A percentile compares a stretch with the other conserved stretches of the same genome.
phyloP scores from a whole-genome alignment of 345 rosid species.

The Atalantia buxifolia region DNA sequence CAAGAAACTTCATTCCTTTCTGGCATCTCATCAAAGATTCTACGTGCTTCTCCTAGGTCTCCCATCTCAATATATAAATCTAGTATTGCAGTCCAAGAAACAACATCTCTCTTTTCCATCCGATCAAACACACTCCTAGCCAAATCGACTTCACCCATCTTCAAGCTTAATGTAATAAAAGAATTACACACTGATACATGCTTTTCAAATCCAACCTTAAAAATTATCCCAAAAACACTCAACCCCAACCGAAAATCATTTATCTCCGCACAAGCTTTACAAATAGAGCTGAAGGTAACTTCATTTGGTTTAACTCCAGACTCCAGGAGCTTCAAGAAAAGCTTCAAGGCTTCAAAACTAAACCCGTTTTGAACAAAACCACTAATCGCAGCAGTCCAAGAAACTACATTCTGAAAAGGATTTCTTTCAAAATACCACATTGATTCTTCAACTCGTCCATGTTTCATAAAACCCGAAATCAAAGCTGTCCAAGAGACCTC shows the following conservation, averaged over 20 bases:
- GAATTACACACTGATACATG: constrained; percentile 47
- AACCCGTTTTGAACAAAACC: constrained; percentile 52
- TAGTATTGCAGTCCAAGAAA: constrained; percentile 60
- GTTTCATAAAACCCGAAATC: constrained; percentile 53
- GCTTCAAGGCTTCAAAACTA: constrained; percentile 38
- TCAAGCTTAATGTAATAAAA: constrained; percentile 45
- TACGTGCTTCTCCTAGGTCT: constrained; percentile 42
- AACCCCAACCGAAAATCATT: constrained; percentile 34
- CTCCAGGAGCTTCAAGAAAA: constrained; percentile 37
- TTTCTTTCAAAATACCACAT: constrained; percentile 48
- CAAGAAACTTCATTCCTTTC: constrained; percentile 60
- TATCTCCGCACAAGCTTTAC: constrained; percentile 38
- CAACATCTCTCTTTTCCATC: constrained; percentile 47
- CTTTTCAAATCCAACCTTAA: constrained; percentile 46
- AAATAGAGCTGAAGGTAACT: constrained; percentile 42
- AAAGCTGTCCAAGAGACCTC: constrained; percentile 53
- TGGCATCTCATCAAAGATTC: constrained; percentile 51
- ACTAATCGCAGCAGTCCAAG: constrained; percentile 53
- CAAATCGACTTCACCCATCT: constrained; percentile 38
- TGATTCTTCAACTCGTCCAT: constrained; percentile 46
- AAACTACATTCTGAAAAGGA: constrained; percentile 47
- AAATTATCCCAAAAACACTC: constrained; percentile 39
- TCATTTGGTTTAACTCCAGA: constrained; percentile 46
- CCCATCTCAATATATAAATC: constrained; percentile 46
- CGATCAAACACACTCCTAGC: constrained; percentile 42